phyloP scores from a whole-genome alignment of 176 grass and related monocot species.

The Juncus effusus region DNA sequence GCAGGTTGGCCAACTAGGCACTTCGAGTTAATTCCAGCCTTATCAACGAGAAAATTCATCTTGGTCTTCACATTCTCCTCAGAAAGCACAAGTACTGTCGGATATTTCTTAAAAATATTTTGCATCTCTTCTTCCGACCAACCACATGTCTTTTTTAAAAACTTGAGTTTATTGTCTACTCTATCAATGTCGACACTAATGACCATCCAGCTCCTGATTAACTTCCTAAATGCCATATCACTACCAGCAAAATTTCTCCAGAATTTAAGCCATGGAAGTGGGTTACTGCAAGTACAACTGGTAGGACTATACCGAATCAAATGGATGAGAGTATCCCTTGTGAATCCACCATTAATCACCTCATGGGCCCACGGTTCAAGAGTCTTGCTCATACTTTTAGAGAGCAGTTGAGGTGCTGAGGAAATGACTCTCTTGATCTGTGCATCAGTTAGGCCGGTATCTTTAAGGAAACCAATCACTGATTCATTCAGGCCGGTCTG shows the following conservation, averaged over 20 bases:
- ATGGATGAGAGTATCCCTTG: constrained; percentile 15
- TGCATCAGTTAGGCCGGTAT: constrained; percentile 2
- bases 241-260: constrained; percentile 22
- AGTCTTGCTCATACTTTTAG: constrained; percentile 6
- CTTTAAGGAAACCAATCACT: background rate
- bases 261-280: constrained; percentile 11
- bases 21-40: background rate
- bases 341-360: background rate
- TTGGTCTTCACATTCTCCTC: background rate
- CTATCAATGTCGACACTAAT: background rate
- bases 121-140: constrained; percentile 14
- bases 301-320: constrained; percentile 18
- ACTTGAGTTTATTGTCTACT: background rate
- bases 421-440: constrained; percentile 16
- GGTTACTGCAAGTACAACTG: background rate
- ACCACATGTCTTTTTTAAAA: background rate
- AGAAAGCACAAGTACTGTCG: background rate
- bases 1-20: background rate
- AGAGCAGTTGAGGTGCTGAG: background rate
- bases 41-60: constrained; percentile 6
- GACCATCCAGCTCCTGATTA: background rate
- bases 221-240: background rate
- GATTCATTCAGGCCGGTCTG: background rate
- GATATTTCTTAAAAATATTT: background rate
- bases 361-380: background rate